Evolutionary conservation across 2,329 filamentous ascomycete species (phyloP), one percentile per base, ranked within the genome.

Genomic region (Coniochaeta sp.): DNA sequence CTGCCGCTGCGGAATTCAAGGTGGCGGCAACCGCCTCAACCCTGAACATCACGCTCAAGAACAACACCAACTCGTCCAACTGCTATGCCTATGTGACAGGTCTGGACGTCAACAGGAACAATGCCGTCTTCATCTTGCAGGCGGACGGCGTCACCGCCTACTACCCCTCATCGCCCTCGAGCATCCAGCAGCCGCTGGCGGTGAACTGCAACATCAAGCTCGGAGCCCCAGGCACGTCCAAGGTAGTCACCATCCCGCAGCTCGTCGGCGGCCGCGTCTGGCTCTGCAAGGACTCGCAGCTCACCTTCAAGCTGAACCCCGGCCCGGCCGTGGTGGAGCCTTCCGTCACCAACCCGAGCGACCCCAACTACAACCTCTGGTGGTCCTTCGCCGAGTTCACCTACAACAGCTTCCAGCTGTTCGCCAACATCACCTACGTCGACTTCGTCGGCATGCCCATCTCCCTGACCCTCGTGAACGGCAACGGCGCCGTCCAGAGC

Each of bases 31-130:
- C 64, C 19, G 62, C 64, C 2, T 17, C 62, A 16, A 85, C 81
- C 9, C 75, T 90, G 54, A 77, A 82, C 58, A 80, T 91, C 61
- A 80, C 82, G 12, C 73, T 92, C 22, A 77, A 81, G 66, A 92
- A 92, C 74, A 82, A 83, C 66, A 89, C 87, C 1, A 74, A 74
- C 33, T 86, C 87, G 1, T 73, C 76, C 58, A 81, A 73, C 36
- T 81, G 86, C 50, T 91, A 84, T 67, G 89, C 86, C 22, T 89
- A 90, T 70, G 81, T 95, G 67, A 92, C 87, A 1, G 89, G 89
- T 22, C 77, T 79, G 19, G 84, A 85, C 34, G 69, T 87, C 52
- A 80, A 85, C 69, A 81, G 82, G 19, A 79, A 81, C 69, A 83
- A 84, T 66, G 78, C 78, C 16, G 77, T 87, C 22, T 80, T 87